A percentile compares a stretch with the other conserved stretches of the same genome.
Conservation (phyloP, 1,284 basidiomycete species). For the Rhodotorula sp. region DNA sequence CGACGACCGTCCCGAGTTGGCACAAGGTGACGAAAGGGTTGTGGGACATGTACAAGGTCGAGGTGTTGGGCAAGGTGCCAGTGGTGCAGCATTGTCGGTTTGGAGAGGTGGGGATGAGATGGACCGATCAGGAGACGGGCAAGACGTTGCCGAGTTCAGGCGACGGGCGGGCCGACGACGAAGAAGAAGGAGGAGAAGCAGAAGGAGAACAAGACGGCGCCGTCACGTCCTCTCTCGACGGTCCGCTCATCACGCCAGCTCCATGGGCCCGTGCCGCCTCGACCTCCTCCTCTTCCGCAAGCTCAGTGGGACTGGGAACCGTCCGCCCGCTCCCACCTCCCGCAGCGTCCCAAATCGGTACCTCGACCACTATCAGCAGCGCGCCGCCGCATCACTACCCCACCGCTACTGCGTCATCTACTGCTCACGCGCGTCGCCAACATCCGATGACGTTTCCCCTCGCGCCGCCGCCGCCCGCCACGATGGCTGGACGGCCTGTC, state of each 20-base stretch:
- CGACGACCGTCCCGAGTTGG: slow-evolving; percentile 81
- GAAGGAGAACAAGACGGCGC: background rate
- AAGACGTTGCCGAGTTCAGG: slow-evolving; percentile 29
- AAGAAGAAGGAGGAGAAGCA: background rate
- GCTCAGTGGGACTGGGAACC: background rate
- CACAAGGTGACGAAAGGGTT: slow-evolving; percentile 83
- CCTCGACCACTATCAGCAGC: background rate
- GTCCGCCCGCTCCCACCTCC: background rate
- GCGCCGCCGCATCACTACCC: too few species aligned
- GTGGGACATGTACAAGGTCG: slow-evolving; percentile 95
- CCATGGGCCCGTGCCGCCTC: background rate
- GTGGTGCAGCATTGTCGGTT: slow-evolving; percentile 93
- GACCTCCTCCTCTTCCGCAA: background rate
- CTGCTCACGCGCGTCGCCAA: background rate
- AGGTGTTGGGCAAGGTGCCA: slow-evolving; percentile 92
- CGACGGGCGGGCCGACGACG: slow-evolving; percentile 20
- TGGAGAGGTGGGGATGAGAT: slow-evolving; percentile 53
- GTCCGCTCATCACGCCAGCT: background rate
- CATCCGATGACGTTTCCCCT: slow-evolving; percentile 9
- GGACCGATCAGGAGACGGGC: slow-evolving; percentile 24
- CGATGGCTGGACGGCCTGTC: background rate
- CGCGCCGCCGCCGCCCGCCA: background rate
- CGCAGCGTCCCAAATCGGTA: background rate
- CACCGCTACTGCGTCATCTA: background rate
- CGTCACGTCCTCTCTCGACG: too few species aligned